Evolutionary conservation across 345 rosid species (phyloP), one percentile per base, ranked within the genome.

Genomic region (Citrus trifoliata): DNA sequence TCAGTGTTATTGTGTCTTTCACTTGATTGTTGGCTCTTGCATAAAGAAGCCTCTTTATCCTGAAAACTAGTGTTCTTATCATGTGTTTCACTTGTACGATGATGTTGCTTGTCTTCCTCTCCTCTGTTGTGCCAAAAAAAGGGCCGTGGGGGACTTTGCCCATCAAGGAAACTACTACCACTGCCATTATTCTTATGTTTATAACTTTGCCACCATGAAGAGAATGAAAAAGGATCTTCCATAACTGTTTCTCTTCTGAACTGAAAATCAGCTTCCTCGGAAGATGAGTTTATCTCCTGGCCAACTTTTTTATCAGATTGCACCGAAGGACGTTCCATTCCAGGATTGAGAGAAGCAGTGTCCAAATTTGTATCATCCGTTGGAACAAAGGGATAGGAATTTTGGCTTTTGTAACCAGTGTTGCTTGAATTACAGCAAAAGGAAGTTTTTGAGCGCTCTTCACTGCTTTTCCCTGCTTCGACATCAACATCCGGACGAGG

Each of bases 401-500:
- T 77, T 48, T 65, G 81, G n/a, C 84, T 80, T 12, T 78, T 78
- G 68, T 63, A 62, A 76, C 80, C 63, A 61, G 69, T 61, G 38
- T 82, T 77, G 63, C 69, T 80, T 73, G 83, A 78, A 66, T 70
- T 65, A 67, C 79, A 82, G 71, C 60, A 62, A 73, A 28, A 81
- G 74, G 81, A 67, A 58, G 73, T 62, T 77, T 83, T 79, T 5
- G 58, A 38, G 42, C 37, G 42, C 79, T 80, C 77, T 75, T 76
- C 81, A 66, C 81, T 71, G 42, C 66, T 77, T 63, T 70, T 75
- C 65, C 70, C 85, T 64, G 30, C 78, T 64, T 74, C 79, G 60
- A 69, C 66, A 82, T 70, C 80, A 71, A 76, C 69, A 81, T 76
- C 59, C 16, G 27, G 40, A 61, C 80, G 77, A 74, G 62, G 61